These are phyloP conservation scores for Thecaphora frezii DNA, from an alignment of 1,284 basidiomycete genomes.

Conservation along the genomic window DNA sequence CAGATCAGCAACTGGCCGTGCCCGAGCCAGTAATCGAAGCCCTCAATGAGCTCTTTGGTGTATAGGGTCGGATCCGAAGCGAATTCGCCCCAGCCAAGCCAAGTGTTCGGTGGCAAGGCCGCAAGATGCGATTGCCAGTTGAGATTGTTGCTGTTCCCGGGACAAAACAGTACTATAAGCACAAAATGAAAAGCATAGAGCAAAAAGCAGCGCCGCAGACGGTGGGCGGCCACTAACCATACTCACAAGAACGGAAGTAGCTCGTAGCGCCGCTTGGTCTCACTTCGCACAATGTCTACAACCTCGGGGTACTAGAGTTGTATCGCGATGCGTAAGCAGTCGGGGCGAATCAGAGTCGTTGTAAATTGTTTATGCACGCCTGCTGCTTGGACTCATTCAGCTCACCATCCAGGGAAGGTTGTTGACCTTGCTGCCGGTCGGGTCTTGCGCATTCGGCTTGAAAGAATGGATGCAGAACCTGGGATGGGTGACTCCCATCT, in stretches of 20 bases:
- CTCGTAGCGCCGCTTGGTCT: constrained; percentile 62
- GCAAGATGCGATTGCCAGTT: constrained; percentile 61
- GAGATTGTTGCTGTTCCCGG: constrained; percentile 37
- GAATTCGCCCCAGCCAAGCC: constrained; percentile 61
- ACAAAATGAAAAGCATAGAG: no score
- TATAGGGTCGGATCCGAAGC: constrained; percentile 60
- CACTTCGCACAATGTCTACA: constrained; percentile 57
- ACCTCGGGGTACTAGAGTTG: constrained; percentile 58
- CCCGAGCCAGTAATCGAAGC: constrained; percentile 62
- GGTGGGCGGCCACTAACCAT: constrained; percentile 1
- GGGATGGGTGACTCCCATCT: constrained; percentile 57
- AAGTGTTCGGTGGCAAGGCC: constrained; percentile 60
- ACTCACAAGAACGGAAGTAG: constrained; percentile 60
- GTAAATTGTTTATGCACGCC: no score
- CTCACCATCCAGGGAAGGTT: constrained; percentile 61
- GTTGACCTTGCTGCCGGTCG: constrained; percentile 57
- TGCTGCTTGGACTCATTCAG: no score
- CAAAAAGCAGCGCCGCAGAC: no score
- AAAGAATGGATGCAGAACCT: constrained; percentile 59
- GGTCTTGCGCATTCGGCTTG: constrained; percentile 61
- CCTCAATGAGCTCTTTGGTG: constrained; percentile 57
- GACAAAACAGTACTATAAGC: no score
- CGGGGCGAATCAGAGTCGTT: no score
- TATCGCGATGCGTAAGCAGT: no score
- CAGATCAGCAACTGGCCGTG: constrained; percentile 59